phyloP scores from a whole-genome alignment of 306 rosid genomes.

The Begonia masoniana region DNA sequence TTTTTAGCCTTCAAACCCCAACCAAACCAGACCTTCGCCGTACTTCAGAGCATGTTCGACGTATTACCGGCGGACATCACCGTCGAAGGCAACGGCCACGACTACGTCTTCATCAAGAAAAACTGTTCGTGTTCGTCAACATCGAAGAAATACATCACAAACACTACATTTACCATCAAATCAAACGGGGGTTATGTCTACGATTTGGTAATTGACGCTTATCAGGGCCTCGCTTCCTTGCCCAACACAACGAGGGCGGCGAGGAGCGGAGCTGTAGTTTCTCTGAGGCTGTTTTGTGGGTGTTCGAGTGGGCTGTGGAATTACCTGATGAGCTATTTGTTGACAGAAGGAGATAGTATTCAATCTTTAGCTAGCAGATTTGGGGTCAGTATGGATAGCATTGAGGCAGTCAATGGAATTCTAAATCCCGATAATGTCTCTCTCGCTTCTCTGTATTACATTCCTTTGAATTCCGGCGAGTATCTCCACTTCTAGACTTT shows the following conservation, averaged over 20 bases:
- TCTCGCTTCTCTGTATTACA: constrained; percentile 69
- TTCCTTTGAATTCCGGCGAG: constrained; percentile 88
- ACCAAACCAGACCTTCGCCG: constrained; percentile 37
- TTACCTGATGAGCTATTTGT: constrained; percentile 77
- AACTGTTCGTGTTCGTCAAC: constrained; percentile 75
- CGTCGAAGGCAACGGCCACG: constrained; percentile 53
- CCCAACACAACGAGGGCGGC: constrained; percentile 57
- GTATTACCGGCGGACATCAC: constrained; percentile 63
- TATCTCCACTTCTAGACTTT: constrained; percentile 1
- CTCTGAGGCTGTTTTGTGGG: constrained; percentile 76
- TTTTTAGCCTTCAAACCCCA: constrained; percentile 69
- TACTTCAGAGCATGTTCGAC: constrained; percentile 85
- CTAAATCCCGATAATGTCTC: constrained; percentile 71
- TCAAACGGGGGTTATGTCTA: constrained; percentile 49
- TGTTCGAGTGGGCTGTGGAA: constrained; percentile 90
- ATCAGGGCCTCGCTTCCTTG: constrained; percentile 54
- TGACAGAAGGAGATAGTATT: constrained; percentile 78
- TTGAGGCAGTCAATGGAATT: constrained; percentile 71
- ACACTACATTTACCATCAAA: constrained; percentile 70
- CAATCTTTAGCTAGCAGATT: constrained; percentile 79
- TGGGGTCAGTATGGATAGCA: constrained; percentile 93
- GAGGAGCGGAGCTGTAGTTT: constrained; percentile 55
- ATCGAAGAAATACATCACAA: constrained; percentile 42
- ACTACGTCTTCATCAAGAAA: constrained; percentile 55
- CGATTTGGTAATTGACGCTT: constrained; percentile 59